Evolutionary conservation across 176 grass and related monocot species (phyloP).

Genomic region (Oryza australiensis): DNA sequence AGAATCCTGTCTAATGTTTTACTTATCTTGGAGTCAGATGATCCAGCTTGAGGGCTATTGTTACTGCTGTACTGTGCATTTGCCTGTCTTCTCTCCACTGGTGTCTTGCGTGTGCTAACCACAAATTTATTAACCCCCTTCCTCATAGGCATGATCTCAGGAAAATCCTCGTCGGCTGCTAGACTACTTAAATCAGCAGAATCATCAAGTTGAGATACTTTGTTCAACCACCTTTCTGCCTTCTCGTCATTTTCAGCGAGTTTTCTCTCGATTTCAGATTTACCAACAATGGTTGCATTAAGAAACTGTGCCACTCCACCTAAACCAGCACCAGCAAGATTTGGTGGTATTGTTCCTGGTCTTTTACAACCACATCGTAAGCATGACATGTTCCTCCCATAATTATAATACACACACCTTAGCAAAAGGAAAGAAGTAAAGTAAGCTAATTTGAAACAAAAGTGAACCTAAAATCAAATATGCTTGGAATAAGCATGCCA

Average conservation of each 20-base stretch:
- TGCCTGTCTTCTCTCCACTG: slow-evolving; percentile 60
- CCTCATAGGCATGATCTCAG: slow-evolving; percentile 78
- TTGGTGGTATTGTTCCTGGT: slow-evolving; percentile 47
- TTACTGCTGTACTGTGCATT: slow-evolving; percentile 52
- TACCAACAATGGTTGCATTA: slow-evolving; percentile 45
- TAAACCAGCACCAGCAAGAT: slow-evolving; percentile 34
- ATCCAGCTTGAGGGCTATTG: slow-evolving; percentile 14
- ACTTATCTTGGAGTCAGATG: slow-evolving; percentile 59
- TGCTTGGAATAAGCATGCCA: slow-evolving; percentile 11
- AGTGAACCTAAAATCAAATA: not conserved
- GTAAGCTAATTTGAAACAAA: slow-evolving; percentile 29
- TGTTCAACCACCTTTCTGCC: slow-evolving; percentile 77
- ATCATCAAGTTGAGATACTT: slow-evolving; percentile 67
- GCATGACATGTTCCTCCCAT: slow-evolving; percentile 83
- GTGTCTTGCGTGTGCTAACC: slow-evolving; percentile 67
- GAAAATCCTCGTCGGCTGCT: slow-evolving; percentile 72
- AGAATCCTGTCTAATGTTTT: slow-evolving; percentile 90
- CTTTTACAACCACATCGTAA: slow-evolving; percentile 86
- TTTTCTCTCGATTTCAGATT: slow-evolving; percentile 69
- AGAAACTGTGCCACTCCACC: slow-evolving; percentile 64
- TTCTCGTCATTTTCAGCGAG: slow-evolving; percentile 68
- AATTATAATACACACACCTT: slow-evolving; percentile 95
- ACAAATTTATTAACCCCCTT: slow-evolving; percentile 79
- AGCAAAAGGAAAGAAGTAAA: slow-evolving; percentile 28
- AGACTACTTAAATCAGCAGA: slow-evolving; percentile 62